Percentiles rank a stretch among this genome's conserved stretches.
Evolutionary conservation across 139 green algal genomes (phyloP).

Genomic region (Chlorella sp.): DNA sequence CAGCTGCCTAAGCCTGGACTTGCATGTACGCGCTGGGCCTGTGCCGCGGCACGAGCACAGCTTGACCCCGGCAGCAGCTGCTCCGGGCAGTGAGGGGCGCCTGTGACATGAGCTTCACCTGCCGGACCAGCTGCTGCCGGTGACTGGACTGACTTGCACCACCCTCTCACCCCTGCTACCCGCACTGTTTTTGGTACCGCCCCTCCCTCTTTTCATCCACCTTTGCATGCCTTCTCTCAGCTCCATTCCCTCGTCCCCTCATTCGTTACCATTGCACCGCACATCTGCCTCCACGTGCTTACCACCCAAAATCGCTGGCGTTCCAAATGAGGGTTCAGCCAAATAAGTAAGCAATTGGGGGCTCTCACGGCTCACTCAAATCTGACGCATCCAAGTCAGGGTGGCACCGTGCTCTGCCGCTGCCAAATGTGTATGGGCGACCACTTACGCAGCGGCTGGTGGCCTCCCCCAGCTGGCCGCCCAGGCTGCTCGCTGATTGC

Average conservation of each 20-base stretch:
- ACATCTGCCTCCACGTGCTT: not conserved
- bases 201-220: not conserved
- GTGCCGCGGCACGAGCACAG: not conserved
- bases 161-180: not conserved
- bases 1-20: no score
- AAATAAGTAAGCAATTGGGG: no score
- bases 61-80: no score
- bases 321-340: not conserved
- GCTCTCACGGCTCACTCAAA: no score
- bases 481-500: not conserved
- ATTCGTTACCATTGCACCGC: not conserved
- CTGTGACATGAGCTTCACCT: no score
- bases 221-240: not conserved
- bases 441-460: conserved; percentile 20
- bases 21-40: not conserved
- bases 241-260: no score
- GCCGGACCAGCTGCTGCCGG: no score
- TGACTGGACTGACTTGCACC: no score
- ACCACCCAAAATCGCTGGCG: not conserved
- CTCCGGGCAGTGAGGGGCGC: no score
- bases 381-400: not conserved
- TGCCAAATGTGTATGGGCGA: conserved; percentile 33
- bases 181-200: not conserved
- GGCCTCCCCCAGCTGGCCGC: not conserved
- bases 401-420: not conserved